Evolutionary conservation across 257 asterid species (phyloP).

Genomic region (Buddleja alternifolia): DNA sequence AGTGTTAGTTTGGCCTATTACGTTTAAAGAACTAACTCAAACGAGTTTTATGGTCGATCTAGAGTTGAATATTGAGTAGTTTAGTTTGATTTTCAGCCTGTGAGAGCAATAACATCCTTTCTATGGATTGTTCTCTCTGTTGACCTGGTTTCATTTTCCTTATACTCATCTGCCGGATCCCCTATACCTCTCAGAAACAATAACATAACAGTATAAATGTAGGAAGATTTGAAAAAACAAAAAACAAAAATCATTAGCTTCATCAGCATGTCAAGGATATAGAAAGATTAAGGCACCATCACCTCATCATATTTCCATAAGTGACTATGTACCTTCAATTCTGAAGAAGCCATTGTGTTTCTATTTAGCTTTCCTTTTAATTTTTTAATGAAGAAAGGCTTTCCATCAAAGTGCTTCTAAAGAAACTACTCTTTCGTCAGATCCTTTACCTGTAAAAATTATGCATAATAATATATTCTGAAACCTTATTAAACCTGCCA

Average conservation of each 20-base stretch:
- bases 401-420: not conserved
- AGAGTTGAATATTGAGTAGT: too few relatives aligned
- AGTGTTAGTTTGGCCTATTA: too few relatives aligned
- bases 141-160: not conserved
- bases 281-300: not conserved
- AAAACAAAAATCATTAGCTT: not conserved
- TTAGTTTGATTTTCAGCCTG: too few relatives aligned
- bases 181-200: not conserved
- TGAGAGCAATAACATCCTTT: not conserved
- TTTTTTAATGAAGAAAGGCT: not conserved
- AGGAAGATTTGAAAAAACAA: too few relatives aligned
- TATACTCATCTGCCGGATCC: not conserved
- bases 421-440: not conserved
- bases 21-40: too few relatives aligned
- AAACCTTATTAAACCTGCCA: not conserved
- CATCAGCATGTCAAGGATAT: not conserved
- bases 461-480: too few relatives aligned
- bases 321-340: too few relatives aligned
- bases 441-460: too few relatives aligned
- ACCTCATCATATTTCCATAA: not conserved
- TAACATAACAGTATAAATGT: not conserved
- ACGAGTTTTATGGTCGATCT: too few relatives aligned
- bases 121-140: not conserved
- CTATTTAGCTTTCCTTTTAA: not conserved
- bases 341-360: not conserved